A percentile compares a stretch with the other conserved stretches of the same genome.
These are phyloP conservation scores for Epichloe scottii DNA, from an alignment of 2,329 filamentous ascomycete genomes.

Conservation along the genomic window DNA sequence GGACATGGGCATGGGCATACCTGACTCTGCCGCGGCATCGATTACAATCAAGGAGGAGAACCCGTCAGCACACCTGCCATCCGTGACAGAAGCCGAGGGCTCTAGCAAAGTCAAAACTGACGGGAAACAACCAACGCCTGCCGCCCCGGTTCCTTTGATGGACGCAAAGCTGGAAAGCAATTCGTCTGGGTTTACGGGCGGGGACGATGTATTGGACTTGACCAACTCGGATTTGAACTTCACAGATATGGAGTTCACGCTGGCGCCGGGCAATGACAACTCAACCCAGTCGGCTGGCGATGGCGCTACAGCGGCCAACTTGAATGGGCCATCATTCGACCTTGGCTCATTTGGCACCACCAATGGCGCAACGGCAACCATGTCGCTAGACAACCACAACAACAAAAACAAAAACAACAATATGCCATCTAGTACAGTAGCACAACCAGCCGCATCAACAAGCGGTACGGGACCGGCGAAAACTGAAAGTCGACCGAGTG, in stretches of 20 bases:
- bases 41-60: constrained; percentile 13
- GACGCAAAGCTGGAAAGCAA: constrained; percentile 14
- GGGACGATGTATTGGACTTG: constrained; percentile 8
- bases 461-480: neutral
- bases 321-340: constrained; percentile 31
- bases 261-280: constrained; percentile 29
- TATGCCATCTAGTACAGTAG: constrained; percentile 14
- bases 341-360: constrained; percentile 29
- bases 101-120: constrained; percentile 14
- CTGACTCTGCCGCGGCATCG: constrained; percentile 9
- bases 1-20: constrained; percentile 38
- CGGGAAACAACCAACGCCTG: constrained; percentile 11
- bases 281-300: constrained; percentile 12
- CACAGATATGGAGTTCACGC: constrained; percentile 44
- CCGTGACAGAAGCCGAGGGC: neutral
- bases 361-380: constrained; percentile 16
- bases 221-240: constrained; percentile 33
- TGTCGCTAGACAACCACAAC: constrained; percentile 14
- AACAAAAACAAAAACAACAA: constrained; percentile 11
- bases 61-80: neutral
- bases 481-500: constrained; percentile 7
- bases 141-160: constrained; percentile 17
- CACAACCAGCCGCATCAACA: constrained; percentile 9
- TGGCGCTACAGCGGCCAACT: constrained; percentile 4
- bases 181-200: constrained; percentile 11